These are phyloP conservation scores for Scheffersomyces cryptocercus DNA, from an alignment of 1,139 yeast species.

Conservation along the genomic window DNA sequence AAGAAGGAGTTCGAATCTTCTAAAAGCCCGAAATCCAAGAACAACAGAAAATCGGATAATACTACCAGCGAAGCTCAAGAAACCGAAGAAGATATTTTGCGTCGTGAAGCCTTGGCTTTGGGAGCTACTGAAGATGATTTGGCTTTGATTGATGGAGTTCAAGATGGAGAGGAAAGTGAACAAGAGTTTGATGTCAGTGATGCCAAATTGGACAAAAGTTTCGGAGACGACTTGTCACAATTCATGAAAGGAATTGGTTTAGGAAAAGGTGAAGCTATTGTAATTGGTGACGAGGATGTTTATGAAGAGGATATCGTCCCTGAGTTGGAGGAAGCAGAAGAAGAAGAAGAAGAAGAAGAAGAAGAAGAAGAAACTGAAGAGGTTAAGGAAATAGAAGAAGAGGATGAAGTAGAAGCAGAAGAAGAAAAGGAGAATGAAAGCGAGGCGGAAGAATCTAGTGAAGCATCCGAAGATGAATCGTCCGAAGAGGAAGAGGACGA, in stretches of 20 bases:
- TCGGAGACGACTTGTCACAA: conserved; percentile 58
- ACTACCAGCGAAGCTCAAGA: conserved; percentile 7
- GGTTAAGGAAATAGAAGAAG: conserved; percentile 23
- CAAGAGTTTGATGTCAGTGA: conserved; percentile 53
- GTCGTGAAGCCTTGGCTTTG: conserved; percentile 66
- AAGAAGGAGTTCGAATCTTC: conserved; percentile 6
- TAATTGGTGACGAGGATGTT: conserved; percentile 32
- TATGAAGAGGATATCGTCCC: conserved; percentile 15
- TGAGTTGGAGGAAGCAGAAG: conserved; percentile 25
- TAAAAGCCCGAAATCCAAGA: conserved; percentile 10
- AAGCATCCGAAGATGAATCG: conserved; percentile 14
- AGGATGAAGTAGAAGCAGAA: conserved; percentile 17
- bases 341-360: conserved; percentile 18
- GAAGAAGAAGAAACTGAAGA: conserved; percentile 26
- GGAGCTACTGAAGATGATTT: conserved; percentile 75
- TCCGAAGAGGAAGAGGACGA: conserved; percentile 8
- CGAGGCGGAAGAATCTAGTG: conserved; percentile 16
- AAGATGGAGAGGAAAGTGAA: conserved; percentile 61
- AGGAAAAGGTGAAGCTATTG: conserved; percentile 37
- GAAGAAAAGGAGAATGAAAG: conserved; percentile 21
- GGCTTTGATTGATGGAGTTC: conserved; percentile 50
- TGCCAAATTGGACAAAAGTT: conserved; percentile 42
- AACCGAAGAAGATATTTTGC: conserved; percentile 43
- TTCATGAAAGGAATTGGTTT: conserved; percentile 75
- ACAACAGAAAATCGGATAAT: conserved; percentile 11